Evolutionary conservation across 1,284 basidiomycete genomes (phyloP).

Genomic region (Cryptococcus hybrid): DNA sequence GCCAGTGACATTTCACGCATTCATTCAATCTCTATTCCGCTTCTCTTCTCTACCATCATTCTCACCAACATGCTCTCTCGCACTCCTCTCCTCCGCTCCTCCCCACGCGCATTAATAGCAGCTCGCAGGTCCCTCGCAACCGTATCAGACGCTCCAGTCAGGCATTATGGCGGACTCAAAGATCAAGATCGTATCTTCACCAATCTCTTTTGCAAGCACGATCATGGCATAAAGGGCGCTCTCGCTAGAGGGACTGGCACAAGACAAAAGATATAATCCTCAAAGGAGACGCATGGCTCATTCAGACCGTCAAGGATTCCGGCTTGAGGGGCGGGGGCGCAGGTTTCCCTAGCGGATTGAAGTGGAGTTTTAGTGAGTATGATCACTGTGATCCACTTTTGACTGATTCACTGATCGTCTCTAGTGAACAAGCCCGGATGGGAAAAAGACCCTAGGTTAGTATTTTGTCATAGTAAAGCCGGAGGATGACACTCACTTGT

Average conservation of each 20-base stretch:
- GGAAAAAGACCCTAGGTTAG: slow-evolving; percentile 86
- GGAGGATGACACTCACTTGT: not conserved
- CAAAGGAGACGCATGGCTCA: slow-evolving; percentile 98
- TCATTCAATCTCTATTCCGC: not conserved
- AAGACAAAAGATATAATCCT: slow-evolving; percentile 91
- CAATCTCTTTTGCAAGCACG: slow-evolving; percentile 78
- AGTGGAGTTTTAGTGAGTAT: slow-evolving; percentile 89
- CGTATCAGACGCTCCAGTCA: slow-evolving; percentile 69
- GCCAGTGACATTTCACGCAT: not conserved
- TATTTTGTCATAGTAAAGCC: not conserved
- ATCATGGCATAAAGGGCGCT: slow-evolving; percentile 87
- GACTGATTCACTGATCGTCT: slow-evolving; percentile 1
- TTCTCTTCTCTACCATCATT: not conserved
- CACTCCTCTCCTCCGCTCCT: not conserved
- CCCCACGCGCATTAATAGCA: not conserved
- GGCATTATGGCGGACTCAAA: slow-evolving; percentile 83
- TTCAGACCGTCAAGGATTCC: slow-evolving; percentile 92
- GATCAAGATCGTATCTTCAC: slow-evolving; percentile 94
- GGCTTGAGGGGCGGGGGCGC: slow-evolving; percentile 97
- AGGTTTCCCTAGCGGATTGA: slow-evolving; percentile 94
- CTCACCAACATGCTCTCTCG: not conserved
- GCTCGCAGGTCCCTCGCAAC: slow-evolving; percentile 61
- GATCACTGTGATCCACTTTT: not conserved
- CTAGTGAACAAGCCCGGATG: slow-evolving; percentile 87
- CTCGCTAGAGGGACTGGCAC: slow-evolving; percentile 96